Percentiles rank a stretch among this genome's conserved stretches.
These are phyloP conservation scores for Talaromyces sp. DNA, from an alignment of 2,329 filamentous ascomycete species.

Conservation along the genomic window DNA sequence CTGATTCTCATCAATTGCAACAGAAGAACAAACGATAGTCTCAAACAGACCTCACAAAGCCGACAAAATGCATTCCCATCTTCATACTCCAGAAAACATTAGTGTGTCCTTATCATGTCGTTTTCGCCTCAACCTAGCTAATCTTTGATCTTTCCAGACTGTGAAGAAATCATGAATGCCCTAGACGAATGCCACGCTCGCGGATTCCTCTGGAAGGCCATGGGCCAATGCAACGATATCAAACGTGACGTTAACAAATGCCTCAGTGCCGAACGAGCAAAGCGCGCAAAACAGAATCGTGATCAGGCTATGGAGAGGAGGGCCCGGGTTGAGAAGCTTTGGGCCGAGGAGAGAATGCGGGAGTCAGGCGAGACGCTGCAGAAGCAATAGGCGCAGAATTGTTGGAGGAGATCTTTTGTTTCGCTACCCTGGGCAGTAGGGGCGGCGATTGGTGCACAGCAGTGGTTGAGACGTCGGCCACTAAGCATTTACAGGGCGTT, in stretches of 20 bases:
- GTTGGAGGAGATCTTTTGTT: neutral
- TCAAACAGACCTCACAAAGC: neutral
- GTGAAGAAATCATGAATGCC: constrained; percentile 87
- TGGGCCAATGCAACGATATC: constrained; percentile 83
- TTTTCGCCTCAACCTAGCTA: neutral
- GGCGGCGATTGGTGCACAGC: neutral
- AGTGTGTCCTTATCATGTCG: constrained; percentile 53
- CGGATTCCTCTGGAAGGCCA: constrained; percentile 87
- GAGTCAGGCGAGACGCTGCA: constrained; percentile 18
- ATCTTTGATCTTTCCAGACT: constrained; percentile 58
- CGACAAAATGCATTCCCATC: constrained; percentile 84
- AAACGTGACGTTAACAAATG: constrained; percentile 84
- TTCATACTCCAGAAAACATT: constrained; percentile 87
- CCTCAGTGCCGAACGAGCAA: constrained; percentile 73
- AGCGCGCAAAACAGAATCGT: constrained; percentile 74
- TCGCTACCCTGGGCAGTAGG: neutral
- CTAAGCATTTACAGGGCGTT: constrained; percentile 14
- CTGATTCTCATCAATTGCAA: neutral
- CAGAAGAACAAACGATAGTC: neutral
- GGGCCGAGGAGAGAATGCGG: constrained; percentile 58
- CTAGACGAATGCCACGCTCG: constrained; percentile 93
- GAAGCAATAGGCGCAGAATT: constrained; percentile 1
- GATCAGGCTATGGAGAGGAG: constrained; percentile 66
- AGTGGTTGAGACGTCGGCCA: neutral
- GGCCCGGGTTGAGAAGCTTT: constrained; percentile 70